Evolutionary conservation across 2,329 filamentous ascomycete species (phyloP), one percentile per base, ranked within the genome.

Genomic region (Aspergillus terreus): DNA sequence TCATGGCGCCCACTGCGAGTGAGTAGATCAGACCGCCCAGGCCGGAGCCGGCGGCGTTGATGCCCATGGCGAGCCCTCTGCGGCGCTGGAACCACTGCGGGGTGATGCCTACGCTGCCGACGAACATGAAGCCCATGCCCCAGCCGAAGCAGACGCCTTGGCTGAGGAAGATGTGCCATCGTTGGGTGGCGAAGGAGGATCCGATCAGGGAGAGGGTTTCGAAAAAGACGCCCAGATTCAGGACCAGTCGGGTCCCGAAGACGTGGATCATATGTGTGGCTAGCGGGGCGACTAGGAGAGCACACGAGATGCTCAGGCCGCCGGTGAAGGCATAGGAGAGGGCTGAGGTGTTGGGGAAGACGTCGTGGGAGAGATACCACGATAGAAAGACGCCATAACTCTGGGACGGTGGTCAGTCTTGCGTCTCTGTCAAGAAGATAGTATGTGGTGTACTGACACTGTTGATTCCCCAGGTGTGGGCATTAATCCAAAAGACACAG

Each of bases 381-480:
- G 80, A 79, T 19, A 85, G 75, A 62, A 85, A 85, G 47, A 85
- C 81, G 14, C 80, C 82, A 54, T 77, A 78, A 35, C 72, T 69
- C 71, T 73, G 44, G 36, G 35, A 12, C 7, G 42, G 36, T 4
- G n/a, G 48, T 57, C 44, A 56, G 44, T 44, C 14, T 19, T 21
- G 14, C n/a, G 15, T 35, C 32, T 27, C 35, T 23, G 17, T 12
- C 14, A 36, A 32, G 3, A 15, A 9, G 15, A 38, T 1, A 30
- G 4, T 23, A n/a, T 17, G 25, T 27, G 25, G 27, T 11, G 11
- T 19, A 44, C 78, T 51, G 58, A 82, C 80, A 50, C 80, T 83
- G 65, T 90, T 90, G 54, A 90, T 72, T 6, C 87, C 87, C 87
- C 87, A 90, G 1, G 86, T 89, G 63, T 90, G 86, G 6, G 78